A percentile compares a stretch with the other conserved stretches of the same genome.
phyloP scores from a whole-genome alignment of 106 monocot genomes.

The Allium fistulosum region DNA sequence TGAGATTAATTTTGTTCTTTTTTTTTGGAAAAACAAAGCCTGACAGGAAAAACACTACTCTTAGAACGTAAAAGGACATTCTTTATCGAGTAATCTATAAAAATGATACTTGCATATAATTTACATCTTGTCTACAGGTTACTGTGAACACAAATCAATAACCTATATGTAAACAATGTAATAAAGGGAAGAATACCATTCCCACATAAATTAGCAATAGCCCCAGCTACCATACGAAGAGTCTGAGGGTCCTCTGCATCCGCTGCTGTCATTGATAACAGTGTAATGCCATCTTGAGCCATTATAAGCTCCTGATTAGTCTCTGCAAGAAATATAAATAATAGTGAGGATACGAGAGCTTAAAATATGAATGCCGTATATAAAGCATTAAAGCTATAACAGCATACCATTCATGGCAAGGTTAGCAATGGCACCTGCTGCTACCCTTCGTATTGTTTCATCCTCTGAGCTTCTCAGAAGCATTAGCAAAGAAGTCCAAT shows the following conservation, averaged over 20 bases:
- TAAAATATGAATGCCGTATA: not conserved
- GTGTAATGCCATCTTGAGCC: slow-evolving; percentile 76
- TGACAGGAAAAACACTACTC: too few relatives aligned
- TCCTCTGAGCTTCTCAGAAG: slow-evolving; percentile 91
- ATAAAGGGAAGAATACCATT: slow-evolving; percentile 49
- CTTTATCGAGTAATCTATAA: too few relatives aligned
- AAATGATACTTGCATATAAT: too few relatives aligned
- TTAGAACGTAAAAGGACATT: too few relatives aligned
- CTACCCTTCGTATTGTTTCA: slow-evolving; percentile 90
- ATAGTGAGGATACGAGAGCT: not conserved
- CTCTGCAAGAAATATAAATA: slow-evolving; percentile 37
- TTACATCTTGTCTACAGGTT: not conserved
- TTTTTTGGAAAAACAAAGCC: too few relatives aligned
- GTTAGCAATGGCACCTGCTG: slow-evolving; percentile 97
- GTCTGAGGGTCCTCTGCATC: slow-evolving; percentile 97
- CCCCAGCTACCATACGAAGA: slow-evolving; percentile 98
- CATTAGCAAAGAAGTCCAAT: slow-evolving; percentile 75
- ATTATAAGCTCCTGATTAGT: slow-evolving; percentile 94
- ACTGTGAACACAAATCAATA: not conserved
- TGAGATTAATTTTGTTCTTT: too few relatives aligned
- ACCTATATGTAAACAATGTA: not conserved
- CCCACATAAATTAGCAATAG: slow-evolving; percentile 96
- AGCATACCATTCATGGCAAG: slow-evolving; percentile 96
- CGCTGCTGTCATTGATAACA: slow-evolving; percentile 73
- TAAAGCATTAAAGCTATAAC: not conserved